Evolutionary conservation across 495 filamentous ascomycete genomes (phyloP).

Genomic region (Penicillium subrubescens): DNA sequence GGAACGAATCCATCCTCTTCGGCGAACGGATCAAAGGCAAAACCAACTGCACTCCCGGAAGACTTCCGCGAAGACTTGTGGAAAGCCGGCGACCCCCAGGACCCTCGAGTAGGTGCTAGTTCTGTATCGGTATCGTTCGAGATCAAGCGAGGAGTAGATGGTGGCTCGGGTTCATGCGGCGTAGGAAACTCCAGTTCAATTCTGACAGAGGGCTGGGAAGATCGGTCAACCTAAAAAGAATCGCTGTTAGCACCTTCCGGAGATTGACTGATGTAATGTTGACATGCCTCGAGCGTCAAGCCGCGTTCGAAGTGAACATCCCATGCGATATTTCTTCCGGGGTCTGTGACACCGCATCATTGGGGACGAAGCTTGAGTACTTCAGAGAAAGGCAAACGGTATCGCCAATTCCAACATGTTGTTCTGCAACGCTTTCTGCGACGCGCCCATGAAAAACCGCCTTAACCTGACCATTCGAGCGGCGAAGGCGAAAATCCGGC

Average conservation of each 20-base stretch:
- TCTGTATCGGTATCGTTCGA: slow-evolving; percentile 9
- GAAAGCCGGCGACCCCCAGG: slow-evolving; percentile 77
- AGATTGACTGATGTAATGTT: background rate
- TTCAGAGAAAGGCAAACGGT: slow-evolving; percentile 67
- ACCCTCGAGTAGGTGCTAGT: slow-evolving; percentile 5
- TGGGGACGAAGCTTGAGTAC: slow-evolving; percentile 60
- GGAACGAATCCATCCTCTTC: slow-evolving; percentile 67
- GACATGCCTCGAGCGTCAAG: slow-evolving; percentile 60
- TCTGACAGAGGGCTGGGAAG: slow-evolving; percentile 40
- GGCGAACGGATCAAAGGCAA: slow-evolving; percentile 65
- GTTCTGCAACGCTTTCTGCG: slow-evolving; percentile 68
- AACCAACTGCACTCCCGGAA: slow-evolving; percentile 59
- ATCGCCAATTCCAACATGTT: slow-evolving; percentile 74
- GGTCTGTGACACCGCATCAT: slow-evolving; percentile 48
- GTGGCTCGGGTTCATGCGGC: slow-evolving; percentile 25
- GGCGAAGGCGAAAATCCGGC: slow-evolving; percentile 82
- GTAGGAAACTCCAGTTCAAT: slow-evolving; percentile 47
- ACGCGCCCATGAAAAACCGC: slow-evolving; percentile 72
- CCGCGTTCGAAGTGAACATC: slow-evolving; percentile 64
- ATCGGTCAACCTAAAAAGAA: slow-evolving; percentile 35
- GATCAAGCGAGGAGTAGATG: slow-evolving; percentile 29
- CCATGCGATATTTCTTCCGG: slow-evolving; percentile 72
- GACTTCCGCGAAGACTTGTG: slow-evolving; percentile 64
- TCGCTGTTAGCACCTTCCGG: slow-evolving; percentile 5
- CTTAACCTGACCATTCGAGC: slow-evolving; percentile 78